A percentile compares a stretch with the other conserved stretches of the same genome.
Evolutionary conservation across 345 rosid genomes (phyloP).

Genomic region (Psidium guajava): DNA sequence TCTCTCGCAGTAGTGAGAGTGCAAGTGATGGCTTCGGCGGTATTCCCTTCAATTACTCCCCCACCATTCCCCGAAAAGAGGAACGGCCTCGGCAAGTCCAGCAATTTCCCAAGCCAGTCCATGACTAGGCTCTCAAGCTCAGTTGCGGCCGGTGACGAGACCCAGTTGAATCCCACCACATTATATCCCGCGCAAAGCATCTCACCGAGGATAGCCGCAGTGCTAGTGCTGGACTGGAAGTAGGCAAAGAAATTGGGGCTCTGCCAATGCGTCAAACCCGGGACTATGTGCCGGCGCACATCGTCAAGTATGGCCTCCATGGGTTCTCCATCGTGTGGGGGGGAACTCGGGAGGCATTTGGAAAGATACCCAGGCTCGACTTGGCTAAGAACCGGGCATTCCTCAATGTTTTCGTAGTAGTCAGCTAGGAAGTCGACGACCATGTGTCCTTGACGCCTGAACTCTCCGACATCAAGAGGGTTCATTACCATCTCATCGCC

Average conservation of each 20-base stretch:
- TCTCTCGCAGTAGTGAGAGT: constrained; percentile 27
- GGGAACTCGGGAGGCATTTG: constrained; percentile 15
- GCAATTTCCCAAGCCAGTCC: constrained; percentile 31
- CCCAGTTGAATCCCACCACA: constrained; percentile 35
- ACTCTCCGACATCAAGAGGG: constrained; percentile 22
- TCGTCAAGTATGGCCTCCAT: constrained; percentile 21
- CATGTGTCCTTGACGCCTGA: constrained; percentile 30
- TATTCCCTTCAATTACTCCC: constrained; percentile 24
- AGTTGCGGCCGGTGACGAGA: constrained; percentile 38
- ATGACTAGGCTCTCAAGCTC: constrained; percentile 34
- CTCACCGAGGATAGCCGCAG: constrained; percentile 19
- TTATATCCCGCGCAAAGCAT: constrained; percentile 20
- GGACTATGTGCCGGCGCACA: constrained; percentile 16
- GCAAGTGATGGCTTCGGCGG: constrained; percentile 29
- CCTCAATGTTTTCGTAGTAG: constrained; percentile 21
- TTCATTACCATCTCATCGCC: neutral
- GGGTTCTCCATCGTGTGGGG: constrained; percentile 15
- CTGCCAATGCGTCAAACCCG: constrained; percentile 43
- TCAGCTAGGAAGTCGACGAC: constrained; percentile 27
- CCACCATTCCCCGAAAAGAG: constrained; percentile 33
- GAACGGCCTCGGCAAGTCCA: constrained; percentile 20
- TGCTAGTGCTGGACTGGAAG: constrained; percentile 14
- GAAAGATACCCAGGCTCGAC: constrained; percentile 31
- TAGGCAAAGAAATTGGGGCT: constrained; percentile 29
- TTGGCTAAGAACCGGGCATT: constrained; percentile 20